These are phyloP conservation scores for Tuber microsphaerosporum DNA, from an alignment of 495 filamentous ascomycete species.

Conservation along the genomic window DNA sequence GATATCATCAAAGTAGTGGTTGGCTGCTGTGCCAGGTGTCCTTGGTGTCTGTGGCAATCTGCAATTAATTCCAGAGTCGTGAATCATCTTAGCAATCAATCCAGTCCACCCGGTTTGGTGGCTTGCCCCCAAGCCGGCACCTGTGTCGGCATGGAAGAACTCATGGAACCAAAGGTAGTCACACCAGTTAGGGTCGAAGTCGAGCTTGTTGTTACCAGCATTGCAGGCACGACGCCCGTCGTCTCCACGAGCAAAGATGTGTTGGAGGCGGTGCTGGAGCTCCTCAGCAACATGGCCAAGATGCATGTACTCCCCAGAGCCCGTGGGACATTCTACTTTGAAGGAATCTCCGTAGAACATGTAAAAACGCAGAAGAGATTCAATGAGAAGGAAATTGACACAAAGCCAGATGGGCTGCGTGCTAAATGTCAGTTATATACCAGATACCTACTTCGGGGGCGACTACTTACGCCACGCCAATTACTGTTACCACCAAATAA, in stretches of 20 bases:
- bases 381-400: constrained; percentile 90
- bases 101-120: constrained; percentile 99
- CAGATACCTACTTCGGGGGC: not conserved
- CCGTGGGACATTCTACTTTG: constrained; percentile 86
- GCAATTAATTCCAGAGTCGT: constrained; percentile 88
- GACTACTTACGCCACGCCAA: constrained; percentile 59
- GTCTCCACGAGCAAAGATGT: constrained; percentile 75
- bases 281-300: constrained; percentile 94
- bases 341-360: constrained; percentile 87
- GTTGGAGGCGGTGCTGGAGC: constrained; percentile 87
- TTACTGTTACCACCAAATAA: constrained; percentile 97
- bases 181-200: constrained; percentile 86
- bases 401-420: constrained; percentile 81
- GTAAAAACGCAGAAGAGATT: constrained; percentile 84
- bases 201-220: constrained; percentile 68
- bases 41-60: constrained; percentile 88
- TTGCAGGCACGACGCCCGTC: constrained; percentile 83
- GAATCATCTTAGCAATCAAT: constrained; percentile 89
- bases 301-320: constrained; percentile 92
- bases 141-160: constrained; percentile 90
- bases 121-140: constrained; percentile 80
- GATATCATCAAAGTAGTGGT: constrained; percentile 92
- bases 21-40: constrained; percentile 70
- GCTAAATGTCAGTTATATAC: not conserved
- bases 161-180: constrained; percentile 94